Evolutionary conservation across 805 yeast species (phyloP), one percentile per base, ranked within the genome.

Genomic region (Metschnikowia proteae): DNA sequence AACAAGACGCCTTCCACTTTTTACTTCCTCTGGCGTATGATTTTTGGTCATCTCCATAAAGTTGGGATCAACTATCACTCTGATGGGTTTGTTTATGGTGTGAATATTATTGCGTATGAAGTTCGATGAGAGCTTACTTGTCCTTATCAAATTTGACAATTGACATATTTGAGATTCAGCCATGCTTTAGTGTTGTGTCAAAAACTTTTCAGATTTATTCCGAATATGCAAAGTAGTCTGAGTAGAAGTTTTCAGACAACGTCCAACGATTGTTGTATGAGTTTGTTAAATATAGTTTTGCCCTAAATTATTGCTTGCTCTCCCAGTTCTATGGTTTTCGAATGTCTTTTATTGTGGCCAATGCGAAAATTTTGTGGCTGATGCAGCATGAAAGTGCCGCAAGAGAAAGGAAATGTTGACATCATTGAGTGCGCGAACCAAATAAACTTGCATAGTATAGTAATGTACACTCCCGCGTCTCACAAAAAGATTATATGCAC

Each of bases 1-100:
- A 3, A 82, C 82, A 39, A 82, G 66, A 37, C 86, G 63, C 45
- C 86, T 65, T 33, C 71, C 67, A 10, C 60, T 57, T 22, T 57
- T 54, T 32, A 62, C 55, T 52, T 81, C 86, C 33, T 68, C 71
- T 4, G 58, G 57, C 0, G 76, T 63, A 85, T 86, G 82, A 54
- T 67, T 58, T 34, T 60, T 59, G 0, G 75, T 65, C 72, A 79
- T 69, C 2, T 57, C 50, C 41, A 60, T 55, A 9, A 67, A 48
- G 58, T 71, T 71, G 30, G 69, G 52, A 31, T 67, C 58, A 35
- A 67, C 61, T 5, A 54, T 47, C 35, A 71, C 52, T 34, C 54
- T 59, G 4, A 70, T 63, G 4, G 71, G 69, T 6, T 60, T 58
- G 46, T 59, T 66, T 36, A 63, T 52, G 29, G 53, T 47, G 37